phyloP scores from a whole-genome alignment of 2,329 filamentous ascomycete genomes.

The Chaetomium sp. region DNA sequence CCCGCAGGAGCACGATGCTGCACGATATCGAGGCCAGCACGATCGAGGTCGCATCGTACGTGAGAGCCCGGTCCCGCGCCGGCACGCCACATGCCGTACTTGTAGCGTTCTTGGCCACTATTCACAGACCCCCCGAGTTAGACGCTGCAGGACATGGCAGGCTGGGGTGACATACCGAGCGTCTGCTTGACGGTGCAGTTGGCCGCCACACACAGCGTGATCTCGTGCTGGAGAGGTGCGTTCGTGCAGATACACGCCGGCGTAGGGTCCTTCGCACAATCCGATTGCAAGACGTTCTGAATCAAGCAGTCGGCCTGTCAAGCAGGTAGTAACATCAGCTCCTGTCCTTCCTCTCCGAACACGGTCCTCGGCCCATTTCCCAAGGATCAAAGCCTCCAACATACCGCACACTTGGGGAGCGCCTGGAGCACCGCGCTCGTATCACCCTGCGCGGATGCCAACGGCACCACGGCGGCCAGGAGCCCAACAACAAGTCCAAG shows the following conservation, averaged over 20 bases:
- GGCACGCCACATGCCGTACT: slow-evolving; percentile 13
- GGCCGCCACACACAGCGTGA: slow-evolving; percentile 11
- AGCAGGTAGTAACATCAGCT: background rate
- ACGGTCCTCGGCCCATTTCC: no score
- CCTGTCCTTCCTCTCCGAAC: background rate
- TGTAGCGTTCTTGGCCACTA: slow-evolving; percentile 18
- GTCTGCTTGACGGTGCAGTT: slow-evolving; percentile 24
- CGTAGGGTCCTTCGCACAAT: slow-evolving; percentile 11
- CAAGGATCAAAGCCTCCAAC: background rate
- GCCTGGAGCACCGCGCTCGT: slow-evolving; percentile 1
- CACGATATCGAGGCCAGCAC: slow-evolving; percentile 17
- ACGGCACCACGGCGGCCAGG: slow-evolving; percentile 17
- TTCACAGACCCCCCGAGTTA: background rate
- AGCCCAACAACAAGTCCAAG: slow-evolving; percentile 16
- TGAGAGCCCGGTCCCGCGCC: slow-evolving; percentile 14
- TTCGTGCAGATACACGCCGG: slow-evolving; percentile 17
- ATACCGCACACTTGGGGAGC: slow-evolving; percentile 20
- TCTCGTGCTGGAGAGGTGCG: slow-evolving; percentile 2
- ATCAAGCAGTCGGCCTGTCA: slow-evolving; percentile 11
- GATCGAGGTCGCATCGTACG: slow-evolving; percentile 30
- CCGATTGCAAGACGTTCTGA: slow-evolving; percentile 9
- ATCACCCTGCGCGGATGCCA: slow-evolving; percentile 6
- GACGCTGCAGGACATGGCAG: background rate
- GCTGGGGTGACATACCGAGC: slow-evolving; percentile 14
- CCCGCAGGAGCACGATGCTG: slow-evolving; percentile 15